Evolutionary conservation across 2,329 filamentous ascomycete genomes (phyloP), one percentile per base, ranked within the genome.

Genomic region (Keithomyces neogunnii): DNA sequence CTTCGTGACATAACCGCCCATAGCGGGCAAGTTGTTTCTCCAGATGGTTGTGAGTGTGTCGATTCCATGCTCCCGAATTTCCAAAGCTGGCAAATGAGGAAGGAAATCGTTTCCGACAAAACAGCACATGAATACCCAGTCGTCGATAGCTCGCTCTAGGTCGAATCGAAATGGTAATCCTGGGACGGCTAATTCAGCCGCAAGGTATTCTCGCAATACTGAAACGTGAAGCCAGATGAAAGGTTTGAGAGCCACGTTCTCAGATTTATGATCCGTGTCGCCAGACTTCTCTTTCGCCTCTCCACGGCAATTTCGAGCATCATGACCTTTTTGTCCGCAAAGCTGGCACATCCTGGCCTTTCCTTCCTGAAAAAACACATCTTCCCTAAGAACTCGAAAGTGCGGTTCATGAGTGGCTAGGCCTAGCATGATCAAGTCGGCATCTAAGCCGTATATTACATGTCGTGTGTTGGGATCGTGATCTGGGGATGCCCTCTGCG

Each of bases 41-140:
- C 95, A 99, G 51, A 99, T 93, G n/a, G 89, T 86, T 58, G 91
- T 95, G 51, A 99, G 76, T 1, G 91, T 95, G 65, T 99, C 92
- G 63, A 99, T 99, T 47, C 92, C 92, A 65, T 96, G 91, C 64
- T 99, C 93, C 54, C 93, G 84, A 66, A 99, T 97, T 67, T 97
- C 93, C 53, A 99, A 78, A 62, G 92, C 95, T n/a, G 93, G 93
- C 53, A 99, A 75, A 76, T 99, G 93, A 48, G 93, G 93, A 59
- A 99, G 73, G 72, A 99, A 99, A 73, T 99, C 95, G 69, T 99
- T 99, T 59, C 92, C 92, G 51, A 97, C 92, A 66, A 97, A 97
- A 73, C 95, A 97, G 72, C 92, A 97, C 84, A 97, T 93, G 68
- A 97, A 97, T 11, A 97, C 89, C 93, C 92, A 97, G 66, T 97